Conservation (phyloP, 2,329 filamentous ascomycete genomes). For the Clonostachys solani region DNA sequence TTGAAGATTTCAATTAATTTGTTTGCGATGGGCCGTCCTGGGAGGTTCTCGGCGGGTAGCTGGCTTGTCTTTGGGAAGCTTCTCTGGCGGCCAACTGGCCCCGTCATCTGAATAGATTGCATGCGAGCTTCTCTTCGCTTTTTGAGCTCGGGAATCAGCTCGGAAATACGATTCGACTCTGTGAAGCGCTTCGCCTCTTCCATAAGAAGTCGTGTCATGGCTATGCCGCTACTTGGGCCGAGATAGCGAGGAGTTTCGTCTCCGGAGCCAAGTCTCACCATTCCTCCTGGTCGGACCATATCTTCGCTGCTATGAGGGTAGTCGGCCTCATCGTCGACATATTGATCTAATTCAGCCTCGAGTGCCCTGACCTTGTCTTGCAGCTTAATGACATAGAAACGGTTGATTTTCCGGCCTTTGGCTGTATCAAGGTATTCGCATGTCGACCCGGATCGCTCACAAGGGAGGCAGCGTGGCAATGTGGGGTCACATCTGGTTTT, state of each 20-base stretch:
- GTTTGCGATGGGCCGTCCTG: slow-evolving; percentile 69
- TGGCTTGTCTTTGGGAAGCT: slow-evolving; percentile 89
- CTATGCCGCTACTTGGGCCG: slow-evolving; percentile 91
- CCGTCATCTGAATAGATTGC: slow-evolving; percentile 54
- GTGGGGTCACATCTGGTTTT: slow-evolving; percentile 96
- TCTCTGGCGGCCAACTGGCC: slow-evolving; percentile 63
- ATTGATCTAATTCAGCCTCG: slow-evolving; percentile 74
- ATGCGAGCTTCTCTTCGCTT: slow-evolving; percentile 49
- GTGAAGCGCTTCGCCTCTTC: slow-evolving; percentile 94
- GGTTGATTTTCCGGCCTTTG: slow-evolving; percentile 80
- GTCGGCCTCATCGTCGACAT: slow-evolving; percentile 72
- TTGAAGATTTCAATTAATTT: slow-evolving; percentile 81
- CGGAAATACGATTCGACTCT: slow-evolving; percentile 84
- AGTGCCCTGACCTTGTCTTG: slow-evolving; percentile 81
- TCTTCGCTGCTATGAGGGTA: slow-evolving; percentile 72
- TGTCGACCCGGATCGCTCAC: slow-evolving; percentile 82
- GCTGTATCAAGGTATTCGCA: slow-evolving; percentile 96
- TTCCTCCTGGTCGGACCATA: slow-evolving; percentile 79
- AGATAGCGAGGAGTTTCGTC: slow-evolving; percentile 86
- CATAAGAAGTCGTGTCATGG: slow-evolving; percentile 92
- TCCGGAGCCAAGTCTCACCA: slow-evolving; percentile 78
- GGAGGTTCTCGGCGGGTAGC: slow-evolving; percentile 71
- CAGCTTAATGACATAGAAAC: slow-evolving; percentile 87
- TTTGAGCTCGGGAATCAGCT: slow-evolving; percentile 76
- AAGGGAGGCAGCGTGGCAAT: slow-evolving; percentile 85